Evolutionary conservation across 306 rosid species (phyloP).

Genomic region (Cucurbita pepo): DNA sequence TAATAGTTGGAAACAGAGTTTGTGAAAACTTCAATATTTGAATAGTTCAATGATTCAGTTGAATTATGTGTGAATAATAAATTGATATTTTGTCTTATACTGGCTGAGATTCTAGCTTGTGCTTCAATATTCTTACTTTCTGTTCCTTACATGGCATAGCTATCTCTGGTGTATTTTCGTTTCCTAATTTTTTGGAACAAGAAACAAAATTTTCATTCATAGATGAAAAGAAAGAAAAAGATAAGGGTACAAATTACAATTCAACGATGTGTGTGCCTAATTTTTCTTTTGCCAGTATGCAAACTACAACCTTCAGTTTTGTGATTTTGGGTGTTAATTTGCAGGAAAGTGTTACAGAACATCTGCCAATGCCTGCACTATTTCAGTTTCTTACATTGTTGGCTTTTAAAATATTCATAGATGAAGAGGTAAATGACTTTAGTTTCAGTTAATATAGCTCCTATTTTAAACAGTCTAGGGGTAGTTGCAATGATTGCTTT

Average conservation of each 20-base stretch:
- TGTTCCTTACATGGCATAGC: background rate
- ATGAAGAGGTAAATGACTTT: slow-evolving; percentile 39
- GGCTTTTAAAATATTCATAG: slow-evolving; percentile 55
- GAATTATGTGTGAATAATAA: background rate
- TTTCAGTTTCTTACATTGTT: slow-evolving; percentile 60
- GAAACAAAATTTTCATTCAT: background rate
- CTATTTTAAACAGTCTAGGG: background rate
- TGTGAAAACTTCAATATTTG: background rate
- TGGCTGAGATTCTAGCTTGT: background rate
- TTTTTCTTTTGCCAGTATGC: background rate
- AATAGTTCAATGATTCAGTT: background rate
- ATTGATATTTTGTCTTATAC: background rate
- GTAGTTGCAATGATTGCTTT: background rate
- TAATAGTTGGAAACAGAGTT: background rate
- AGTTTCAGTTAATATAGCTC: background rate
- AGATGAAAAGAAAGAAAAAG: background rate
- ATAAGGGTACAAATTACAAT: background rate
- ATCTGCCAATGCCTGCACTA: slow-evolving; percentile 64
- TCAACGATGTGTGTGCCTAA: background rate
- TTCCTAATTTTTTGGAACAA: background rate
- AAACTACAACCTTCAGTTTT: slow-evolving; percentile 6
- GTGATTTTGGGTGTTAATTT: slow-evolving; percentile 18
- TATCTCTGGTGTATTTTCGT: background rate
- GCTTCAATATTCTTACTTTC: background rate
- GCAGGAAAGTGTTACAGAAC: slow-evolving; percentile 47